Evolutionary conservation across 345 rosid species (phyloP).

Genomic region (Microcos paniculata): DNA sequence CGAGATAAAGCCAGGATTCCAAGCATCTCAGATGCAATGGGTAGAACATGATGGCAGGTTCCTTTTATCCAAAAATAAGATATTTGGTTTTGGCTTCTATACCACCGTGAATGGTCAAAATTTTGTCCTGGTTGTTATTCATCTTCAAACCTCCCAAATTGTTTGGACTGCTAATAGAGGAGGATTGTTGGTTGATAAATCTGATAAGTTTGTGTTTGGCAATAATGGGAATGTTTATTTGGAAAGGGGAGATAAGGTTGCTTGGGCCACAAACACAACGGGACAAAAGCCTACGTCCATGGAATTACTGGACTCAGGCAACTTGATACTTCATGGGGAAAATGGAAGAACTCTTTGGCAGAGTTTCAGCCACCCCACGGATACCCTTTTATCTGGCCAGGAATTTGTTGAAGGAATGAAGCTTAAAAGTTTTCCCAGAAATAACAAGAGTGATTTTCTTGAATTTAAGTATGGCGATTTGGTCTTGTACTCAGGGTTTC

Average conservation of each 20-base stretch:
- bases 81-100: constrained; percentile 43
- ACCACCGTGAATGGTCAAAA: constrained; percentile 27
- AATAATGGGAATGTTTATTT: constrained; percentile 40
- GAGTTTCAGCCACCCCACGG: constrained; percentile 58
- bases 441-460: constrained; percentile 25
- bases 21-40: constrained; percentile 44
- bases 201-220: constrained; percentile 45
- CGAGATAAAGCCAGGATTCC: constrained; percentile 43
- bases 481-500: constrained; percentile 47
- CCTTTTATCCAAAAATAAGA: constrained; percentile 37
- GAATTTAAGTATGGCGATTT: constrained; percentile 38
- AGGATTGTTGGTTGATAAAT: constrained; percentile 19
- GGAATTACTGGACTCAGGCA: constrained; percentile 53
- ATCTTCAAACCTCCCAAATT: constrained; percentile 21
- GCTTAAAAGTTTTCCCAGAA: constrained; percentile 36
- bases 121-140: constrained; percentile 38
- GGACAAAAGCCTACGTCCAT: constrained; percentile 36
- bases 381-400: constrained; percentile 55
- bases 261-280: constrained; percentile 40
- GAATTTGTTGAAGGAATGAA: constrained; percentile 33
- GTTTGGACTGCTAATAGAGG: constrained; percentile 62
- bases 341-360: constrained; percentile 41
- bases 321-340: constrained; percentile 45
- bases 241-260: constrained; percentile 23
- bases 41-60: constrained; percentile 34